Base-by-base conservation (phyloP, 495 filamentous ascomycete species). In the Polyplosphaeria fusca region DNA sequence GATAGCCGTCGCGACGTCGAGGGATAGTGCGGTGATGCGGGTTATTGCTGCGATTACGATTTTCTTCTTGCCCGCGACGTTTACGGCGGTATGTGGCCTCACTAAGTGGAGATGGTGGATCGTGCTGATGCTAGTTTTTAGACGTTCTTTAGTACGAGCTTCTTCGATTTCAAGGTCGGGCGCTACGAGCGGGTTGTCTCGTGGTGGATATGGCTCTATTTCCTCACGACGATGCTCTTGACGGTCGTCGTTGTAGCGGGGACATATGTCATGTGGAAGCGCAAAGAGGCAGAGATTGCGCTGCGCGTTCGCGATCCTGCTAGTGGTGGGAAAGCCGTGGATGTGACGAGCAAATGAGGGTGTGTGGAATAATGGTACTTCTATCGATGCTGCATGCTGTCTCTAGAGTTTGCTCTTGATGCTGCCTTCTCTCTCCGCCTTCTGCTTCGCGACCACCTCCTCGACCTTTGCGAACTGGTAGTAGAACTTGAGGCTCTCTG, bases 381-480 rank as follows among this genome's bases (percentile, higher is more conserved):
- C n/a, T 7, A 35, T 35, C 30, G 30, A 7, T 35, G 7, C 7
- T 14, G 30, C 30, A 14, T 35, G 30, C 7, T 14, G 7, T 7
- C 30, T 7, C 14, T 25, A 58, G 7, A 58, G 28, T 24, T 58
- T 58, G 22, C 54, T 58, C 45, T 50, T 50, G 5, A 43, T 35
- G 5, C 2, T 18, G 3, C 19, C 18, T 9, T 4, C 39, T 65
- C 71, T 73, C 28, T 70, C 58, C 26, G 32, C 49, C 23, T 74
- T 70, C 59, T 86, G 58, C 60, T 82, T 80, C 69, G 89, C 86
- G 2, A 88, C 78, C 52, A 88, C 61, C 59, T 85, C 81, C 70
- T 92, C 87, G 1, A 89, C 80, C 68, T 87, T 83, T 3, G 83
- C 86, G 71, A 91, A 92, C 68, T 79, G 83, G 66, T 91, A 90